Evolutionary conservation across 208 protist species (phyloP).

Genomic region (Trypanosoma congolense): DNA sequence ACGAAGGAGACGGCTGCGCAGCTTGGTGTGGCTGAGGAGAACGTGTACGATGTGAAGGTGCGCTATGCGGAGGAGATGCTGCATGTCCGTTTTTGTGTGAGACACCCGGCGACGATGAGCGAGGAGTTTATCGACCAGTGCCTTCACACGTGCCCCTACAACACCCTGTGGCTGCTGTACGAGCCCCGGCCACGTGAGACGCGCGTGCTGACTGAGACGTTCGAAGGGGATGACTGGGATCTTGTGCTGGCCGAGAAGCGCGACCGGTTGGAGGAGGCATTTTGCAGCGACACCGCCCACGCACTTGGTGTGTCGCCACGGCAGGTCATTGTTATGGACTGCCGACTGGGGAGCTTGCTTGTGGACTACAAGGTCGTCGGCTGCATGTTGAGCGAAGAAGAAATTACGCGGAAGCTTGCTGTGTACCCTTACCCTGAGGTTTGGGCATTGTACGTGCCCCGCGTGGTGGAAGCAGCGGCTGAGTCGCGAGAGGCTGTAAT

Average conservation of each 20-base stretch:
- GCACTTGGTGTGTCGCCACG: neutral
- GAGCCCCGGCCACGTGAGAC: neutral
- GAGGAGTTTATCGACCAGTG: slow-evolving; percentile 1
- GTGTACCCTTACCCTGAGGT: neutral
- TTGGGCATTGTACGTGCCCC: neutral
- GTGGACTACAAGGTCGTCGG: neutral
- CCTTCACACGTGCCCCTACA: neutral
- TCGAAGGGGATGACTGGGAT: slow-evolving; percentile 5
- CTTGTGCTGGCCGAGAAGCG: neutral
- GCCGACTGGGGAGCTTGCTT: neutral
- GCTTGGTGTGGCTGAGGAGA: too few species aligned
- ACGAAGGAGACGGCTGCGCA: too few species aligned
- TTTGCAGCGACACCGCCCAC: slow-evolving; percentile 1
- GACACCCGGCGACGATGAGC: neutral
- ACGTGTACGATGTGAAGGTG: slow-evolving; percentile 50
- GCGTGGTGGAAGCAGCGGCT: too few species aligned
- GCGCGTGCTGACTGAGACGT: neutral
- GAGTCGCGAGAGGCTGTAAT: neutral
- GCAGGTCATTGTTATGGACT: neutral
- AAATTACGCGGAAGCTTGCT: neutral
- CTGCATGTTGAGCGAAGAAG: slow-evolving; percentile 1
- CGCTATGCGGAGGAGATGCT: neutral
- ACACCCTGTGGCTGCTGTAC: slow-evolving; percentile 1
- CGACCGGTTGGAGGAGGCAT: neutral
- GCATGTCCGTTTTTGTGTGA: neutral